These are phyloP conservation scores for Citrus cavaleriei DNA, from an alignment of 345 rosid genomes.

Conservation along the genomic window DNA sequence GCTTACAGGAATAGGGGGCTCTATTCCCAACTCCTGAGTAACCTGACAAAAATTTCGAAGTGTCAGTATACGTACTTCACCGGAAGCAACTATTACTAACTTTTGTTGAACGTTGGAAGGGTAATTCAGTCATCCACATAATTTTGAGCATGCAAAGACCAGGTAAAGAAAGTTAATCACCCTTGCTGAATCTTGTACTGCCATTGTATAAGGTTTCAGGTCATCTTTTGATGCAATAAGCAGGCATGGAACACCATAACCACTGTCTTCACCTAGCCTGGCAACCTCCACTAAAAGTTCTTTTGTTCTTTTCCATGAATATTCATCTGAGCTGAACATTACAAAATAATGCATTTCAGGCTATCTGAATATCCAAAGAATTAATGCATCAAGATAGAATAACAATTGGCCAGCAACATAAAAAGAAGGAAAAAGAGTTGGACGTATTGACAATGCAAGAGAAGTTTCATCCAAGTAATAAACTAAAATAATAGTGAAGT, in stretches of 20 bases:
- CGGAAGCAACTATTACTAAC: not conserved
- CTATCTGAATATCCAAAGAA: constrained; percentile 1
- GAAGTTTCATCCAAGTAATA: not conserved
- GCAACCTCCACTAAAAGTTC: constrained; percentile 67
- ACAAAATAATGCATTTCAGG: constrained; percentile 16
- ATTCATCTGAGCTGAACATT: constrained; percentile 59
- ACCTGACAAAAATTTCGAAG: constrained; percentile 34
- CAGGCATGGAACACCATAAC: constrained; percentile 62
- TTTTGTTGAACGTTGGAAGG: not conserved
- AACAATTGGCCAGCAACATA: not conserved
- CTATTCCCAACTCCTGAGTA: constrained; percentile 68
- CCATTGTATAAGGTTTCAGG: constrained; percentile 54
- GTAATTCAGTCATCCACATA: not conserved
- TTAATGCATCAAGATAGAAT: not conserved
- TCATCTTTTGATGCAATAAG: constrained; percentile 80
- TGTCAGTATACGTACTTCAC: not conserved
- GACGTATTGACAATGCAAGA: not conserved
- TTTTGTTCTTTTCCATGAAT: constrained; percentile 71
- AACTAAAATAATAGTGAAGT: not conserved
- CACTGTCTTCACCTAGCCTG: constrained; percentile 64
- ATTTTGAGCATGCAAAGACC: constrained; percentile 3
- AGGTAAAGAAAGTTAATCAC: constrained; percentile 22
- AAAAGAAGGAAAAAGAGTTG: not conserved
- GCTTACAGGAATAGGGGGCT: constrained; percentile 52
- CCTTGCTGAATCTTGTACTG: constrained; percentile 57